phyloP scores from a whole-genome alignment of 164 flowering plant genomes.

The Stephania yunnanensis region DNA sequence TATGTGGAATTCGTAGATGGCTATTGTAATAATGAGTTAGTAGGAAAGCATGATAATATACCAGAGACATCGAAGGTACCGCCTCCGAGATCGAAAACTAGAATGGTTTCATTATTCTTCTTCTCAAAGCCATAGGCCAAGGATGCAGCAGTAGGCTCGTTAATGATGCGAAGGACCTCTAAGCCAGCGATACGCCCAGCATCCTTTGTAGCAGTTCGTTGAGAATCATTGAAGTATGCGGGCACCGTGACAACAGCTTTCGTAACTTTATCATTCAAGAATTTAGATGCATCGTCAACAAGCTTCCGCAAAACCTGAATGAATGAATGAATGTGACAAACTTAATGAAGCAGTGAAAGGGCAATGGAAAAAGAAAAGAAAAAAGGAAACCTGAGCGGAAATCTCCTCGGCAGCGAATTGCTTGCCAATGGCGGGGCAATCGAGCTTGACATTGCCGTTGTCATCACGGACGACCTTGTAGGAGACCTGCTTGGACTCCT shows the following conservation, averaged over 20 bases:
- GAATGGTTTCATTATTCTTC: slow-evolving; percentile 91
- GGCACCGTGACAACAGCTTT: slow-evolving; percentile 98
- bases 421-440: slow-evolving; percentile 67
- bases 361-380: too few species aligned
- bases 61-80: slow-evolving; percentile 98
- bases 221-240: slow-evolving; percentile 94
- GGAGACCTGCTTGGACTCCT: slow-evolving; percentile 62
- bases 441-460: slow-evolving; percentile 69
- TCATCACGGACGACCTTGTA: slow-evolving; percentile 54
- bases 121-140: slow-evolving; percentile 94
- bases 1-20: too few species aligned
- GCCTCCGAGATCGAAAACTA: slow-evolving; percentile 96
- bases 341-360: too few species aligned
- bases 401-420: slow-evolving; percentile 75
- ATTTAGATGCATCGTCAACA: slow-evolving; percentile 94
- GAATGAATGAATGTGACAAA: too few species aligned
- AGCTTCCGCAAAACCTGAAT: slow-evolving; percentile 88
- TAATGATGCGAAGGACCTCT: slow-evolving; percentile 85
- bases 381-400: slow-evolving; percentile 79
- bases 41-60: slow-evolving; percentile 24
- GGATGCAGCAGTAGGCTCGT: slow-evolving; percentile 96
- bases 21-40: too few species aligned
- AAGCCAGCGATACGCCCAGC: slow-evolving; percentile 96
- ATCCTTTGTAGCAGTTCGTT: slow-evolving; percentile 96
- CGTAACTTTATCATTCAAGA: slow-evolving; percentile 80